Evolutionary conservation across 2,329 filamentous ascomycete genomes (phyloP).

Genomic region (Epichloe elymi): DNA sequence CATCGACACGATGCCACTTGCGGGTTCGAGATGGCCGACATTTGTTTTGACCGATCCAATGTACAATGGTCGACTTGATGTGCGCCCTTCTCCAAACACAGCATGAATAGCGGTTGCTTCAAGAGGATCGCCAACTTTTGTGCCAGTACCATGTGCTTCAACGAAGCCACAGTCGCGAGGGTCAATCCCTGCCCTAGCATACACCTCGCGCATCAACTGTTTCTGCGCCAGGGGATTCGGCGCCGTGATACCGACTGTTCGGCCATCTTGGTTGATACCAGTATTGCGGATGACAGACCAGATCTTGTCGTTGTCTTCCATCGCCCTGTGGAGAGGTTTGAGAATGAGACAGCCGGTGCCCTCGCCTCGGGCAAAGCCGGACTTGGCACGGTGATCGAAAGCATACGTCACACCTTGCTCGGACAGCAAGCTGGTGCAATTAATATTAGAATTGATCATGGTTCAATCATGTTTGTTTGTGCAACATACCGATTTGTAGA

Average conservation of each 20-base stretch:
- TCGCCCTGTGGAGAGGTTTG: conserved; percentile 42
- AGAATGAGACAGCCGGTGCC: conserved; percentile 42
- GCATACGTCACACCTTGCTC: conserved; percentile 25
- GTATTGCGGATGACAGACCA: conserved; percentile 36
- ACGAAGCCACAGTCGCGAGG: conserved; percentile 20
- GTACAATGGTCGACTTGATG: conserved; percentile 28
- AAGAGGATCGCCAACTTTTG: conserved; percentile 41
- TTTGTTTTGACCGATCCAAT: conserved; percentile 38
- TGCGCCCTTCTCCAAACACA: conserved; percentile 27
- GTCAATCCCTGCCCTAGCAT: conserved; percentile 17
- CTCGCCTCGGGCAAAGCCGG: conserved; percentile 48
- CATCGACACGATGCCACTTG: conserved; percentile 35
- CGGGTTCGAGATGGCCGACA: conserved; percentile 38
- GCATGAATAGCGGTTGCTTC: conserved; percentile 35
- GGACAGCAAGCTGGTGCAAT: not conserved
- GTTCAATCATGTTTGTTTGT: not conserved
- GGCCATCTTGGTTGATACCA: conserved; percentile 43
- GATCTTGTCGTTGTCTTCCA: conserved; percentile 41
- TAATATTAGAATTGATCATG: not conserved
- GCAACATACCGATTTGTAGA: conserved; percentile 6
- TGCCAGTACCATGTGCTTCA: conserved; percentile 45
- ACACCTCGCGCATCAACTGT: conserved; percentile 24
- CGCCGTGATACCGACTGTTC: conserved; percentile 32
- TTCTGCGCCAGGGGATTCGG: conserved; percentile 38
- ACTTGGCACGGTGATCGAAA: conserved; percentile 15